These are phyloP conservation scores for Dactylonectria macrodidyma DNA, from an alignment of 2,329 filamentous ascomycete genomes.

Conservation along the genomic window DNA sequence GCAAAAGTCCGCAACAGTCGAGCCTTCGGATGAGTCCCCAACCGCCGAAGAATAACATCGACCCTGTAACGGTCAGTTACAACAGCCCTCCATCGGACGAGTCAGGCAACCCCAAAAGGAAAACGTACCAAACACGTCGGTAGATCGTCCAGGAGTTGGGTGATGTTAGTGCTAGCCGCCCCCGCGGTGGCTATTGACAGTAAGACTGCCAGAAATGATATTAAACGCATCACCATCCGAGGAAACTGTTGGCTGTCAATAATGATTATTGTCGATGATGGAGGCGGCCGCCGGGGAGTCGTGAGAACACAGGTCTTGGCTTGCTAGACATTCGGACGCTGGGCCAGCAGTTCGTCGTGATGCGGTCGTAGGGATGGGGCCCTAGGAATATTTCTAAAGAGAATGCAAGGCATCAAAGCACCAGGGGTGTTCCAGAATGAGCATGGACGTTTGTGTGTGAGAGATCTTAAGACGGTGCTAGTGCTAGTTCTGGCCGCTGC, in stretches of 20 bases:
- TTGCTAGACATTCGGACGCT: constrained; percentile 7
- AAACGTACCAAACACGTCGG: constrained; percentile 25
- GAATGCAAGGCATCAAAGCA: constrained; percentile 7
- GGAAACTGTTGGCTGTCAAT: neutral
- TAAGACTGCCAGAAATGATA: constrained; percentile 13
- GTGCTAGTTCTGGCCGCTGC: constrained; percentile 22
- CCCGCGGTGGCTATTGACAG: constrained; percentile 15
- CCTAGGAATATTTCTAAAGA: constrained; percentile 26
- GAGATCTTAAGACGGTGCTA: constrained; percentile 15
- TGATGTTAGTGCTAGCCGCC: constrained; percentile 1
- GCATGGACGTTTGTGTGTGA: constrained; percentile 31
- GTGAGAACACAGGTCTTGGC: constrained; percentile 1
- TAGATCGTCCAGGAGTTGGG: constrained; percentile 16
- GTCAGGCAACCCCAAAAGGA: neutral
- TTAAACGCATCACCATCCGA: constrained; percentile 20
- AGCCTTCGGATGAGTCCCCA: constrained; percentile 6
- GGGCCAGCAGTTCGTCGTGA: constrained; percentile 5
- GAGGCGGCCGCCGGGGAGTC: constrained; percentile 17
- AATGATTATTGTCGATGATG: constrained; percentile 17
- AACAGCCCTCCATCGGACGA: neutral
- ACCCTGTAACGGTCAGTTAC: neutral
- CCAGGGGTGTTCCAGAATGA: constrained; percentile 28
- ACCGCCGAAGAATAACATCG: constrained; percentile 21
- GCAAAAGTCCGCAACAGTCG: constrained; percentile 34
- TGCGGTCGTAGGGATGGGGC: constrained; percentile 13